Conservation (phyloP, 192 early-diverging fungal species). For the Coemansia sp. region DNA sequence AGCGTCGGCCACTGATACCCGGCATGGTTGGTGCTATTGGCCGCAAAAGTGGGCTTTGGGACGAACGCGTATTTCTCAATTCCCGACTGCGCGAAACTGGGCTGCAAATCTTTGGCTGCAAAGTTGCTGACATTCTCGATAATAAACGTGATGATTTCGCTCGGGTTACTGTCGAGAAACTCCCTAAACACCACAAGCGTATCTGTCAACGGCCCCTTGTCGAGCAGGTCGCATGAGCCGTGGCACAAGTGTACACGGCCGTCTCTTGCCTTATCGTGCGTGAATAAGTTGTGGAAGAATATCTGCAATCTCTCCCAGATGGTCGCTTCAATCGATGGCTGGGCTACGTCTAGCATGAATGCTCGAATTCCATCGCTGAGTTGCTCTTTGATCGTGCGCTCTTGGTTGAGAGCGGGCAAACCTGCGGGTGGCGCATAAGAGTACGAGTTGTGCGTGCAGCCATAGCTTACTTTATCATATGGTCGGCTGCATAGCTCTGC, state of each 20-base stretch:
- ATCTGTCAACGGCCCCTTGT: constrained; percentile 62
- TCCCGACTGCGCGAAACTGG: constrained; percentile 58
- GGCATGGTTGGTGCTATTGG: background rate
- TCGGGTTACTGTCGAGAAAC: constrained; percentile 69
- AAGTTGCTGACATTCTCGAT: constrained; percentile 69
- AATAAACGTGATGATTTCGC: constrained; percentile 78
- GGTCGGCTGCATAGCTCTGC: constrained; percentile 62
- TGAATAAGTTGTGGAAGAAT: background rate
- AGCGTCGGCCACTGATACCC: constrained; percentile 73
- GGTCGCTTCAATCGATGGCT: background rate
- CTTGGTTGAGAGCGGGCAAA: constrained; percentile 63
- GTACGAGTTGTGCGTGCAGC: constrained; percentile 77
- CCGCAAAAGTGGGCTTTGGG: constrained; percentile 33
- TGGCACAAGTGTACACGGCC: constrained; percentile 66
- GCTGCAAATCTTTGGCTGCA: constrained; percentile 49
- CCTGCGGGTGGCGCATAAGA: constrained; percentile 51
- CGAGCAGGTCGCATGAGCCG: constrained; percentile 63
- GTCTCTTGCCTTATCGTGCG: background rate
- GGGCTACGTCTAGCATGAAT: constrained; percentile 69
- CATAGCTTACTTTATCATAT: constrained; percentile 68
- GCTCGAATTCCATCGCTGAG: constrained; percentile 75
- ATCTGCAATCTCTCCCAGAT: background rate
- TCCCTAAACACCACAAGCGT: constrained; percentile 58
- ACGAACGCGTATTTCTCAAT: constrained; percentile 53
- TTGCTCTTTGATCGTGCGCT: constrained; percentile 64